Base-by-base conservation (phyloP, 2,329 filamentous ascomycete genomes). In the Leptographium wingfieldii region DNA sequence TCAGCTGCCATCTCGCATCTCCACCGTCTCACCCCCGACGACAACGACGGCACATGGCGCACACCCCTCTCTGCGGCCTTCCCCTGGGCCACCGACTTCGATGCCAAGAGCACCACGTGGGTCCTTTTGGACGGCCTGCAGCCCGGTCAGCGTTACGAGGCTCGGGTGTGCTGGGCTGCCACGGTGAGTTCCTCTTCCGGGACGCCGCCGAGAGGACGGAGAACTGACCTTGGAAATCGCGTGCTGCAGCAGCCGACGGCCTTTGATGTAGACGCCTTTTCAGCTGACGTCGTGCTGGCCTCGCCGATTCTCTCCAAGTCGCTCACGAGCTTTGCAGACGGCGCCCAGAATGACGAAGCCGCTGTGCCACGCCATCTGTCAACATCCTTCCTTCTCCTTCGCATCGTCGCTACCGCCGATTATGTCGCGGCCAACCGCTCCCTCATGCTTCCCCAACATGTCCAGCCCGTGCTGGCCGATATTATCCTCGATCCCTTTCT, bases 111-210 rank as follows among this genome's bases (percentile, higher is more conserved):
- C 57, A 86, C 87, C 55, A 86, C 87, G 33, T 97, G 94, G 94
- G 81, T 91, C 65, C 74, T 92, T 9, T 80, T 99, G 6, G 81
- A 87, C 60, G 75, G 79, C 40, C 77, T 99, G 59, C 77, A 73
- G n/a, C 80, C 83, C 43, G 82, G 83, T 12, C 86, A 87, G 68
- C 82, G 91, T 65, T 96, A 97, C 77, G 94, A 99, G 76, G 81
- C 95, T 56, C 85, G 94, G 59, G 79, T 96, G 62, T 97, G 92
- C 74, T 99, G 92, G 92, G 80, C 90, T 62, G 94, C 94, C 49
- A 94, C 87, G 62, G 92, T 96, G 80, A 73, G 88, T 79, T 16
- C 25, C 25, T 57, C 40, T 33, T 22, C 22, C 12, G 5, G 22
- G 22, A 12, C 25, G 25, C 25, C 38, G 6, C 9, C 35, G 38